Evolutionary conservation across 208 protist genomes (phyloP), one percentile per base, ranked within the genome.

Genomic region (Leptomonas seymouri): DNA sequence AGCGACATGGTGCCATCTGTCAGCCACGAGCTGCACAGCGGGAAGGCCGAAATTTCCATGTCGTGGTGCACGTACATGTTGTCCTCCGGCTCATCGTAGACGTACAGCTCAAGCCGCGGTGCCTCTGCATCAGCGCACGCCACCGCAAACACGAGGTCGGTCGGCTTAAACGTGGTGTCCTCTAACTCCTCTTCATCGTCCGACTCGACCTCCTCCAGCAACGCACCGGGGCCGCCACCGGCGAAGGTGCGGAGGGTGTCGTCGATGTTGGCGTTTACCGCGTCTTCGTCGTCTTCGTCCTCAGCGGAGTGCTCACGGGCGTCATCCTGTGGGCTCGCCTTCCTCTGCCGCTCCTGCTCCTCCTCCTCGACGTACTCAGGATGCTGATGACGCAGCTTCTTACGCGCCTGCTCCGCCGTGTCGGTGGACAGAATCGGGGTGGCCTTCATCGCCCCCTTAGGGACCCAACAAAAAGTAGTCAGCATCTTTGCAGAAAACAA

Each of bases 51-150:
- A 7, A 99, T 67, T 27, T 98, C 75, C 67, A 98, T 91, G 72
- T 99, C 98, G 64, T 99, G 98, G 81, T 99, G 98, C 18, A 98
- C 67, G 78, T 97, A 99, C 25, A 98, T 70, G 74, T 97, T 98
- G 74, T 98, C 89, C 64, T 97, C 85, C 9, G 93, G 86, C 69
- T 98, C 91, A 72, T 99, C 98, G 84, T 99, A 99, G 3, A 98
- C 89, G 74, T 97, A 93, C 34, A 98, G 75, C 86, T 99, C 96
- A 53, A 98, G 58, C 58, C 97, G 66, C 49, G 93, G 80, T 49
- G 80, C 73, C 87, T 93, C 48, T 9, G 82, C 20, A 74, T 93
- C 93, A 21, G 90, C 89, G 42, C 70, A 64, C 18, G 85, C 83
- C 15, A 86, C 78, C 27, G 75, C 58, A 51, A 96, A 94, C 42